Evolutionary conservation across 2,329 filamentous ascomycete genomes (phyloP), one percentile per base, ranked within the genome.

Genomic region (Myriosclerotinia duriaeana): DNA sequence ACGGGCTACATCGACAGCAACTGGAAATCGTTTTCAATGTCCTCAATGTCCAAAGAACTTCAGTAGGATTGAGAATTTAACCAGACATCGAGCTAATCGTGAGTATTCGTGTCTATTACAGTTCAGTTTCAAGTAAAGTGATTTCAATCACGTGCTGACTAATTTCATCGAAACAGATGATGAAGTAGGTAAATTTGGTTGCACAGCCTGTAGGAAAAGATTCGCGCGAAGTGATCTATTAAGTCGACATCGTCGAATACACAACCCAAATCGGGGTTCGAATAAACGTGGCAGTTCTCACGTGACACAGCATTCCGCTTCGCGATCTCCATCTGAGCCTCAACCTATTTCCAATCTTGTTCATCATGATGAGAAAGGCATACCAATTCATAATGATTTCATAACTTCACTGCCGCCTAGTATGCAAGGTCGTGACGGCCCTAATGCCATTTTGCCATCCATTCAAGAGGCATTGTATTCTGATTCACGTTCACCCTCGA

Each of bases 61-160:
- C 69, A 74, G 68, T 58, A 71, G 74, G 50, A 73, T 74, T 40
- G 74, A 74, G 65, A 75, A 75, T 64, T 48, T 75, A 20, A 74
- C 72, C 3, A 65, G 74, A n/a, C 73, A 75, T 69, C 71, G 73
- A 63, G 74, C 74, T 12, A 75, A 75, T 66, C 74, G 74, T 75
- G 58, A 72, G 73, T 69, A 22, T 60, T 15, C n/a, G n/a, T 48
- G 6, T n/a, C 20, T n/a, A 26, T 22, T 26, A 26, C 26, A 26
- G 26, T 44, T 36, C 26, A 26, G 26, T 44, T 36, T 36, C 14
- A 15, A 30, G 52, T 14, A 20, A 36, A 50, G 17, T 50, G 15
- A 15, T 50, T 38, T 1, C 0, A 53, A 34, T 62, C 48, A 69
- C 50, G 53, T 66, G 61, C 65, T 68, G 38, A 66, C 48, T 8